Conservation (phyloP, 352 stramenopile species). For the Globisporangium emineosum region DNA sequence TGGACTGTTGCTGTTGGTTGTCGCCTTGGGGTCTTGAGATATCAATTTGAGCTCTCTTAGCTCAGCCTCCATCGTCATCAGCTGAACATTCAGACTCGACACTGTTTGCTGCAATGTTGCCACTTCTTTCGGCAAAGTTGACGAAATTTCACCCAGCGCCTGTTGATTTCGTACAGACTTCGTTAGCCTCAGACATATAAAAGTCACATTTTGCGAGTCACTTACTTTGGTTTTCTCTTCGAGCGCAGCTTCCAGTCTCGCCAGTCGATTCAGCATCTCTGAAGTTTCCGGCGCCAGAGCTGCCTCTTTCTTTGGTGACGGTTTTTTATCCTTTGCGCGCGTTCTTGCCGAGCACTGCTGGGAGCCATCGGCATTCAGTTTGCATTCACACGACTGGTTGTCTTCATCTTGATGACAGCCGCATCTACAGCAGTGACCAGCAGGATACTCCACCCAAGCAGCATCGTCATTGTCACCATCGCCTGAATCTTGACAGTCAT, state of each 20-base stretch:
- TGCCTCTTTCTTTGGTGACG: neutral
- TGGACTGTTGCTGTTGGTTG: neutral
- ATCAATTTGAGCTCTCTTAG: constrained; percentile 38
- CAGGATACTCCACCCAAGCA: constrained; percentile 18
- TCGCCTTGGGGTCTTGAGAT: constrained; percentile 19
- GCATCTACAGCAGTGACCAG: constrained; percentile 39
- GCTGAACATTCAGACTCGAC: constrained; percentile 34
- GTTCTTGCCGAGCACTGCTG: constrained; percentile 4
- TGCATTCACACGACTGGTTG: constrained; percentile 4
- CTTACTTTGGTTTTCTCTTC: constrained; percentile 43
- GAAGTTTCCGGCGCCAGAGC: neutral
- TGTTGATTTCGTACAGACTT: constrained; percentile 12
- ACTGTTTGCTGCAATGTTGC: constrained; percentile 44
- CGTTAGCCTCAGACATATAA: neutral
- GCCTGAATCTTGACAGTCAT: constrained; percentile 19
- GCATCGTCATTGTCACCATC: constrained; percentile 13
- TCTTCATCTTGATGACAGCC: constrained; percentile 23
- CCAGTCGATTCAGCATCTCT: constrained; percentile 33
- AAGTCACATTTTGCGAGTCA: neutral
- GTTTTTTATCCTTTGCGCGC: neutral
- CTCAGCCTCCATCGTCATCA: constrained; percentile 40
- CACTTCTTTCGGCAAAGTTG: constrained; percentile 33
- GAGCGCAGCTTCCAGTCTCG: constrained; percentile 37
- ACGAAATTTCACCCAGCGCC: constrained; percentile 33
- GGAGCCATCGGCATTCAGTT: neutral